A percentile compares a stretch with the other conserved stretches of the same genome.
Evolutionary conservation across 345 rosid genomes (phyloP).

Genomic region (Chamaenerion angustifolium): DNA sequence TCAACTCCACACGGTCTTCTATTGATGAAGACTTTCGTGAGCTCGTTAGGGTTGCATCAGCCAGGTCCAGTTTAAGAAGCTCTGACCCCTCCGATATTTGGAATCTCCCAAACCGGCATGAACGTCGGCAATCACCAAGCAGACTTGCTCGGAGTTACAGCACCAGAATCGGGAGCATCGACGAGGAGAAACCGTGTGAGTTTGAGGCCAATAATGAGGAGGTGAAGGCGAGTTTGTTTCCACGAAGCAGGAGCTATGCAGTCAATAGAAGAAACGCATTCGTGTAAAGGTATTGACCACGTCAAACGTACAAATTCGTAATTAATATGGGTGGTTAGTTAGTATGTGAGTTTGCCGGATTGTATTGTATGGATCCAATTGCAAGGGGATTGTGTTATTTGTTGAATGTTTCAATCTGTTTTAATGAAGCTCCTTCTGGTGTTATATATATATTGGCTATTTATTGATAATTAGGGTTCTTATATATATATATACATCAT

Average conservation of each 20-base stretch:
- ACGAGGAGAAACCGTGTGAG: conserved; percentile 51
- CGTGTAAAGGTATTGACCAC: too few species aligned
- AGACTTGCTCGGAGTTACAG: conserved; percentile 25
- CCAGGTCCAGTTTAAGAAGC: conserved; percentile 12
- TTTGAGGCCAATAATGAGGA: conserved; percentile 25
- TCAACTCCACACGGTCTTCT: conserved; percentile 16
- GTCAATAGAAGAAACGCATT: background rate
- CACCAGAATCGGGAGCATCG: conserved; percentile 52
- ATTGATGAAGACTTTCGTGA: conserved; percentile 24
- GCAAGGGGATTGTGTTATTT: too few species aligned
- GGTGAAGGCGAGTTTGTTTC: conserved; percentile 7
- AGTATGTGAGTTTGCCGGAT: too few species aligned
- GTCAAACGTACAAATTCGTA: too few species aligned
- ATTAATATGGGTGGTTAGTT: too few species aligned
- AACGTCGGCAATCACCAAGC: background rate
- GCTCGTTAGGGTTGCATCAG: conserved; percentile 40
- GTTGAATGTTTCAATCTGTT: too few species aligned
- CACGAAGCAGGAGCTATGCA: conserved; percentile 32
- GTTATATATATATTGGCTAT: too few species aligned
- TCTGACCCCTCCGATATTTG: conserved; percentile 1
- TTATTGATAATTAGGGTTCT: too few species aligned
- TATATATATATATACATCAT: too few species aligned
- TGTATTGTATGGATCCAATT: too few species aligned
- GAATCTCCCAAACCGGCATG: background rate
- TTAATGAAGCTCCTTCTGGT: too few species aligned